Base-by-base conservation (phyloP, 2,329 filamentous ascomycete genomes). In the Diaporthe sp. region DNA sequence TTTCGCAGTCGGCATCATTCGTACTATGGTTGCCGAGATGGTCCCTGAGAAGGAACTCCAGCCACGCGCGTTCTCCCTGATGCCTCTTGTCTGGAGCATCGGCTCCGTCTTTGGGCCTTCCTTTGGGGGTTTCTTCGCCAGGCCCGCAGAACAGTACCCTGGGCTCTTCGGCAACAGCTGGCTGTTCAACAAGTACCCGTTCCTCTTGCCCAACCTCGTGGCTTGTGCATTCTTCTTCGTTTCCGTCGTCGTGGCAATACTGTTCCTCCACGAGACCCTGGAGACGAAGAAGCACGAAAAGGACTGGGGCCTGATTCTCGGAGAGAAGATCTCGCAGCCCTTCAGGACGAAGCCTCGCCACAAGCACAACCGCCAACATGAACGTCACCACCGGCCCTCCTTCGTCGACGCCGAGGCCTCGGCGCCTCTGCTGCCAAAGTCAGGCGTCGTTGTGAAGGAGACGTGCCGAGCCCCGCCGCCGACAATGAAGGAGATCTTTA, bases 1-100 rank as follows among this genome's bases (percentile, higher is more conserved):
- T n/a, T n/a, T 17, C 58, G n/a, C 44, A 92, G 93, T 96, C n/a
- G 94, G 97, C 1, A 98, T 98, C 76, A 93, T 98, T 76, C 87
- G 96, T 77, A 97, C 95, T 22, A 95, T 97, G 85, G 95, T 98
- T 2, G 96, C 96, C 0, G 96, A 98, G 82, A 92, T 98, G 88
- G 95, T 98, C 2, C 94, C 95, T 0, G 92, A 97, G 82, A 95
- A 90, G 81, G 93, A 95, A 80, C 87, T 98, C 9, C 96, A 98
- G 80, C 96, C 96, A 0, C 88, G 92, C 70, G 97, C 97, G 0
- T 98, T 98, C 82, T 95, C 93, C 77, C 88, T 98, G 59, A 98
- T 98, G 96, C 96, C 96, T 5, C 85, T 98, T 22, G 94, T 91
- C 42, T 98, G 95, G 93, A 95, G 92, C 15, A 86, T 98, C 70